These are phyloP conservation scores for Trichosporon asahii DNA, from an alignment of 1,284 basidiomycete species.

Conservation along the genomic window DNA sequence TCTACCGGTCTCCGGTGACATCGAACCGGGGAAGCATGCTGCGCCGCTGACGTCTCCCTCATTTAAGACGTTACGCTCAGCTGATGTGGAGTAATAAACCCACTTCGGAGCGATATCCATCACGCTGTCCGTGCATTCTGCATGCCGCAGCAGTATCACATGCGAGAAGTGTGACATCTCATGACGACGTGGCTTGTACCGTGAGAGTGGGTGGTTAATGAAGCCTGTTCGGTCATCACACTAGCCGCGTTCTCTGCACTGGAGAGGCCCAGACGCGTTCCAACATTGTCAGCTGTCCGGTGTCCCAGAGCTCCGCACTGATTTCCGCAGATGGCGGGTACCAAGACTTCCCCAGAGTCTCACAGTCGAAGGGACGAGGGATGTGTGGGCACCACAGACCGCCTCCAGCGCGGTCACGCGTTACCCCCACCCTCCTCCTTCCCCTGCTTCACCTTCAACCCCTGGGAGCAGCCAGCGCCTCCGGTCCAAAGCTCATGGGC, in stretches of 20 bases:
- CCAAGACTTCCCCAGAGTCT: too few relatives aligned
- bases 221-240: too few relatives aligned
- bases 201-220: too few relatives aligned
- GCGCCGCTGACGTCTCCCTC: background rate
- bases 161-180: background rate
- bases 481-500: conserved; percentile 85
- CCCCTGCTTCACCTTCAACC: background rate
- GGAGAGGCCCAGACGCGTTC: background rate
- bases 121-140: background rate
- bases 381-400: background rate
- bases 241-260: background rate
- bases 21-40: background rate
- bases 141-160: background rate
- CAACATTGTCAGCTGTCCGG: too few relatives aligned
- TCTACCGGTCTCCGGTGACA: too few relatives aligned
- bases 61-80: too few relatives aligned
- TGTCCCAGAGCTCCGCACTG: too few relatives aligned
- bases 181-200: background rate
- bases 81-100: too few relatives aligned
- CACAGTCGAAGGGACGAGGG: background rate
- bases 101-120: background rate
- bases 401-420: background rate
- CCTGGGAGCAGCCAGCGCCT: conserved; percentile 33
- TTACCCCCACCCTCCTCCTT: background rate
- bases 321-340: background rate